Conservation (phyloP, 805 yeast species). For the Metschnikowia cubensis region DNA sequence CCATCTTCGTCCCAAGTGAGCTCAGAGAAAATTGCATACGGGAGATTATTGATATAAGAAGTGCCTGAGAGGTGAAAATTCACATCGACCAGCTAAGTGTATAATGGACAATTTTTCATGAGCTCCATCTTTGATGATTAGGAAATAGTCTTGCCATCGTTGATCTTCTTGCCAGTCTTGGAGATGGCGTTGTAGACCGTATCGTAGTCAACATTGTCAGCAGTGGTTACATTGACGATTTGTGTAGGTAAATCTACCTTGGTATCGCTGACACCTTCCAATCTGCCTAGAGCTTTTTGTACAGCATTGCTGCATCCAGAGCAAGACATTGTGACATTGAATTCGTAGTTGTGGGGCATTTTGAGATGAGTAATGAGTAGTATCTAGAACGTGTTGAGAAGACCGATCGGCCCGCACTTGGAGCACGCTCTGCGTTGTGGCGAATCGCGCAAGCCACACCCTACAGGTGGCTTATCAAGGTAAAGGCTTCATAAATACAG, state of each 20-base stretch:
- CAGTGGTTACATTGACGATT: constrained; percentile 71
- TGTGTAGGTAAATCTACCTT: constrained; percentile 78
- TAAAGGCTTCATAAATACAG: neutral
- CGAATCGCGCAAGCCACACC: constrained; percentile 2
- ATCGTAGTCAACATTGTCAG: constrained; percentile 57
- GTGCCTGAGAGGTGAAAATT: constrained; percentile 8
- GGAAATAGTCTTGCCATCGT: constrained; percentile 49
- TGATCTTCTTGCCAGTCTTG: constrained; percentile 87
- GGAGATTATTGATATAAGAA: constrained; percentile 46
- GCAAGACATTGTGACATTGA: constrained; percentile 81
- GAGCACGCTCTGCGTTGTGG: neutral
- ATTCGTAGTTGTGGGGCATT: constrained; percentile 52
- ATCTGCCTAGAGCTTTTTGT: constrained; percentile 62
- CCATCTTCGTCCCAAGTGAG: constrained; percentile 46
- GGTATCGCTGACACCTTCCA: constrained; percentile 69
- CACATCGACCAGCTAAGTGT: neutral
- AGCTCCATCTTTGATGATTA: neutral
- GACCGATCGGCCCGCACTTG: neutral
- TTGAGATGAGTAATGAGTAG: neutral
- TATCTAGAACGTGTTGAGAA: neutral
- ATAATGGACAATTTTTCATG: neutral
- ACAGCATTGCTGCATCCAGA: constrained; percentile 88
- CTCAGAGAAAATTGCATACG: constrained; percentile 40
- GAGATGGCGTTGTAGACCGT: constrained; percentile 74
- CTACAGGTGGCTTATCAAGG: neutral